These are phyloP conservation scores for Aspergillus niger DNA, from an alignment of 2,329 filamentous ascomycete species.

Conservation along the genomic window DNA sequence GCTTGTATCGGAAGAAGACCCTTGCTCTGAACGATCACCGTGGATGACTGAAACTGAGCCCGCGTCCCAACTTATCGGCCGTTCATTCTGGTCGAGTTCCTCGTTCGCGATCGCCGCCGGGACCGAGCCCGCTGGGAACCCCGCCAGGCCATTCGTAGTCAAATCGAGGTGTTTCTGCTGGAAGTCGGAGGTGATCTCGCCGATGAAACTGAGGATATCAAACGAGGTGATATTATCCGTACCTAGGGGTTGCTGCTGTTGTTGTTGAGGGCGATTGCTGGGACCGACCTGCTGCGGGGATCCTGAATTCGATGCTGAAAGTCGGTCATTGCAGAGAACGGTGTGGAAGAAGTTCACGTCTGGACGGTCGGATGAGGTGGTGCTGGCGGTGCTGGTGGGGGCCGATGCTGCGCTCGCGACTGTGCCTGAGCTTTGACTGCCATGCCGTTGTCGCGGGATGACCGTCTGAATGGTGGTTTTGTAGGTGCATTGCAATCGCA, in stretches of 20 bases:
- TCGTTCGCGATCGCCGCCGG: neutral
- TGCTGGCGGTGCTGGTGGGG: neutral
- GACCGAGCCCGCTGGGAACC: neutral
- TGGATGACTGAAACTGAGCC: neutral
- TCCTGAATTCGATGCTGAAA: neutral
- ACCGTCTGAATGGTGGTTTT: conserved; percentile 25
- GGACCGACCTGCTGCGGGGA: neutral
- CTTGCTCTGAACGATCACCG: neutral
- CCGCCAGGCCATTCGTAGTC: conserved; percentile 21
- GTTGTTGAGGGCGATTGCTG: conserved; percentile 11
- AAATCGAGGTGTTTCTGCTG: conserved; percentile 39
- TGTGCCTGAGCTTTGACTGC: too few relatives aligned
- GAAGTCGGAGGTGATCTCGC: conserved; percentile 39
- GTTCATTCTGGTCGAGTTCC: conserved; percentile 4
- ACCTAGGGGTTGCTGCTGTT: neutral
- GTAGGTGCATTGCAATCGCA: conserved; percentile 35
- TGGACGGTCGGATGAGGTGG: conserved; percentile 17
- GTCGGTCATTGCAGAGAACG: conserved; percentile 30
- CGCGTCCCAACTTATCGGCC: conserved; percentile 11
- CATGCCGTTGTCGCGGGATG: conserved; percentile 4
- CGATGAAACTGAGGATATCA: conserved; percentile 41
- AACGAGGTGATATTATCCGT: conserved; percentile 28
- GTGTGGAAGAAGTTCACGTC: conserved; percentile 33
- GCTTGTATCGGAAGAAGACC: neutral
- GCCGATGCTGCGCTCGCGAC: neutral